A percentile compares a stretch with the other conserved stretches of the same genome.
Conservation (phyloP, 768 basidiomycete genomes). For the Termitomyces sp. region DNA sequence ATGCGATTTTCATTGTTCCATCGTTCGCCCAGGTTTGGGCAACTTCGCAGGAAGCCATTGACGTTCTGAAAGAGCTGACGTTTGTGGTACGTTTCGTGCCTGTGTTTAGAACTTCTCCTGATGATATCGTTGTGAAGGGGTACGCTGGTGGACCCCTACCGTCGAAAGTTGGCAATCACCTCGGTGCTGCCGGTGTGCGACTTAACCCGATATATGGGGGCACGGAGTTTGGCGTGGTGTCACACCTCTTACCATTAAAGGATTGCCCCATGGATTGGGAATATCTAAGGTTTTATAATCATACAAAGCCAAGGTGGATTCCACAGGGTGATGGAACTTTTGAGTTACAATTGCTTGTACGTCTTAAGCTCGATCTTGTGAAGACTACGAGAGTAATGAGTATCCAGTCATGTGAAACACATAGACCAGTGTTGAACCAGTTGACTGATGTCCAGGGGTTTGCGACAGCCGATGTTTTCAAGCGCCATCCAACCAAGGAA, state of each 20-base stretch:
- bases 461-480: no score
- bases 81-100: slow-evolving; percentile 22
- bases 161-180: slow-evolving; percentile 25
- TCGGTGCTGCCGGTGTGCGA: slow-evolving; percentile 27
- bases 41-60: slow-evolving; percentile 19
- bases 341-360: no score
- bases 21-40: slow-evolving; percentile 27
- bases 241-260: slow-evolving; percentile 2
- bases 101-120: background rate
- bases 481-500: no score
- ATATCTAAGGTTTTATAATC: no score
- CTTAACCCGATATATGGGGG: slow-evolving; percentile 22
- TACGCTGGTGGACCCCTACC: slow-evolving; percentile 28
- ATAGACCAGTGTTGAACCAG: no score
- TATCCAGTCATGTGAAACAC: no score
- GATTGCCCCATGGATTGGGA: slow-evolving; percentile 27
- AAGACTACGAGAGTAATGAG: no score
- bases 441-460: no score
- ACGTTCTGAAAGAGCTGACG: slow-evolving; percentile 21
- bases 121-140: slow-evolving; percentile 12
- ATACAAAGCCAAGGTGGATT: no score
- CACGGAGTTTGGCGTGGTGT: slow-evolving; percentile 28
- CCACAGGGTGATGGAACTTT: no score
- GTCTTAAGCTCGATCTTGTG: no score
- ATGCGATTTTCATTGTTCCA: slow-evolving; percentile 24